Evolutionary conservation across 371 early-diverging fungal genomes (phyloP).

Genomic region (Apophysomyces sp.): DNA sequence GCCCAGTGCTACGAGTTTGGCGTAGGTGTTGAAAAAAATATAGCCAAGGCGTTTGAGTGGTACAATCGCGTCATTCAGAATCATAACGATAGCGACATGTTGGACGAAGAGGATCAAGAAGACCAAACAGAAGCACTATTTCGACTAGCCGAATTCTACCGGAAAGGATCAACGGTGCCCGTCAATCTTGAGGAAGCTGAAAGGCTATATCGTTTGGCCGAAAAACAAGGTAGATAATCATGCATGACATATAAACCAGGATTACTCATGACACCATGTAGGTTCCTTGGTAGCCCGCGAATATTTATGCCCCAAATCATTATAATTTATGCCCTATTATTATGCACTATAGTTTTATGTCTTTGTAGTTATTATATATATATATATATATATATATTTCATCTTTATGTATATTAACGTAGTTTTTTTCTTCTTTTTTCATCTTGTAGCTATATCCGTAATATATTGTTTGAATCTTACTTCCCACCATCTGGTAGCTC

Average conservation of each 20-base stretch:
- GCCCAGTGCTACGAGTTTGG: slow-evolving; percentile 84
- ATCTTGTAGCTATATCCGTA: not conserved
- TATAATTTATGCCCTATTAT: not conserved
- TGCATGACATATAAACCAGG: not conserved
- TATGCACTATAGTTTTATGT: not conserved
- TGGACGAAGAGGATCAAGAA: slow-evolving; percentile 4
- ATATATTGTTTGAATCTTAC: not conserved
- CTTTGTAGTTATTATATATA: not conserved
- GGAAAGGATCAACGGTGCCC: not conserved
- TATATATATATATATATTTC: not conserved
- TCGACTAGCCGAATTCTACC: slow-evolving; percentile 6
- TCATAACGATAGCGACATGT: not conserved
- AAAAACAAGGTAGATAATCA: not conserved
- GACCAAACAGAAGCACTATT: not conserved
- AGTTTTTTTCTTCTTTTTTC: not conserved
- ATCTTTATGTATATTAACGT: not conserved
- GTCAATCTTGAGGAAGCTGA: not conserved
- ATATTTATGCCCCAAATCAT: not conserved
- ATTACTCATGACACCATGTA: not conserved
- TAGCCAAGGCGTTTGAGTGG: slow-evolving; percentile 74
- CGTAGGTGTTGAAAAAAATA: slow-evolving; percentile 64
- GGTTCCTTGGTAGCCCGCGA: not conserved
- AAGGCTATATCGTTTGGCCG: not conserved
- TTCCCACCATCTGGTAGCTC: not conserved
- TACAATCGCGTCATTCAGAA: slow-evolving; percentile 48